These are phyloP conservation scores for Mycena haematopus DNA, from an alignment of 768 basidiomycete species.

Conservation along the genomic window DNA sequence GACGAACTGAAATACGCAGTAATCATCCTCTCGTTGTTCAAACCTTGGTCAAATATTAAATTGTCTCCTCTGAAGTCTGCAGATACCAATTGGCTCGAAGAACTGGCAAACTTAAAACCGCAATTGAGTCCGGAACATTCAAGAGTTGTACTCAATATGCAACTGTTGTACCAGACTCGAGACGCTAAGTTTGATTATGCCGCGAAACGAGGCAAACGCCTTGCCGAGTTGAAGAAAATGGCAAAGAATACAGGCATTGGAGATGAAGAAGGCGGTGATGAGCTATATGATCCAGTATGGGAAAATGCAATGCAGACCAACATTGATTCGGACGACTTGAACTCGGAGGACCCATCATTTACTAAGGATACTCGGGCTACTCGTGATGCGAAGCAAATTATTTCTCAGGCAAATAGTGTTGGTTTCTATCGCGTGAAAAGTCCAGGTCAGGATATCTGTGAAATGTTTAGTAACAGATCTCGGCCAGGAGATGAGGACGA, in stretches of 20 bases:
- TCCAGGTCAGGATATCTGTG: not conserved
- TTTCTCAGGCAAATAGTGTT: too few species aligned
- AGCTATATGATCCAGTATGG: slow-evolving; percentile 5
- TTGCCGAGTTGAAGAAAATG: slow-evolving; percentile 1
- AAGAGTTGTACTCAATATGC: slow-evolving; percentile 12
- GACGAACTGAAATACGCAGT: slow-evolving; percentile 17
- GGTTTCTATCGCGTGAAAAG: too few species aligned
- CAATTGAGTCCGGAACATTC: not conserved
- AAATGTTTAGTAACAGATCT: not conserved
- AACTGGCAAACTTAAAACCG: not conserved
- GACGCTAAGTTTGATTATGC: slow-evolving; percentile 20
- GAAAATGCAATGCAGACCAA: slow-evolving; percentile 11
- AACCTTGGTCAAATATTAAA: slow-evolving; percentile 11
- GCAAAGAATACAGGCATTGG: not conserved
- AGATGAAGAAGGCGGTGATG: not conserved
- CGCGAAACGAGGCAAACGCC: not conserved
- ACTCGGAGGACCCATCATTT: not conserved
- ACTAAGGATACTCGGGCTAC: too few species aligned
- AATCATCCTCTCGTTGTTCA: slow-evolving; percentile 13
- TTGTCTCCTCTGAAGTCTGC: slow-evolving; percentile 7
- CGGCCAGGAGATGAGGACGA: slow-evolving; percentile 1
- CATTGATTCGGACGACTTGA: not conserved
- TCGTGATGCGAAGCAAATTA: too few species aligned
- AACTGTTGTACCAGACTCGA: slow-evolving; percentile 18
- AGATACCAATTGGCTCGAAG: not conserved